Percentiles rank a stretch among this genome's conserved stretches.
Conservation (phyloP, 2,329 filamentous ascomycete genomes). For the Paracamarosporium sp. region DNA sequence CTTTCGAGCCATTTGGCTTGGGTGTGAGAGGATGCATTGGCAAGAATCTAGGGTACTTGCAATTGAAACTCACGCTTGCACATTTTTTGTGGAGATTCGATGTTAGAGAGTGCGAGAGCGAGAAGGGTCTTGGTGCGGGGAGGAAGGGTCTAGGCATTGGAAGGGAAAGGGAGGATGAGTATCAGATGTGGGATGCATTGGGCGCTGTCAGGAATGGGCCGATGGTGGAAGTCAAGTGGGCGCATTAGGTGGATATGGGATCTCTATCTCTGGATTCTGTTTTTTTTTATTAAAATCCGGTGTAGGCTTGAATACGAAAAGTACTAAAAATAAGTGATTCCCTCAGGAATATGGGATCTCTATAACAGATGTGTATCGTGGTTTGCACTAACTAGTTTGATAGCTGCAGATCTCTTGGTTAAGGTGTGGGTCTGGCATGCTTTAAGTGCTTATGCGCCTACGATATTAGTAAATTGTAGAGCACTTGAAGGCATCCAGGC, state of each 20-base stretch:
- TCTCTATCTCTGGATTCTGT: too few species aligned
- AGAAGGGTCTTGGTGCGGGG: slow-evolving; percentile 22
- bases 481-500: too few species aligned
- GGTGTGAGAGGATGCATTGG: slow-evolving; percentile 69
- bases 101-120: slow-evolving; percentile 41
- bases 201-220: slow-evolving; percentile 74
- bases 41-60: slow-evolving; percentile 69
- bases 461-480: too few species aligned
- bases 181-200: slow-evolving; percentile 74
- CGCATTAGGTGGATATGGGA: neutral
- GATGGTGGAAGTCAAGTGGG: slow-evolving; percentile 60
- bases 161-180: slow-evolving; percentile 55
- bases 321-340: too few species aligned
- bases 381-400: too few species aligned
- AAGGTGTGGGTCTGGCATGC: too few species aligned
- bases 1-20: slow-evolving; percentile 75
- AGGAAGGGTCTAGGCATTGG: slow-evolving; percentile 22
- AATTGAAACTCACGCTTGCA: slow-evolving; percentile 68
- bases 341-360: too few species aligned
- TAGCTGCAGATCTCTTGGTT: too few species aligned
- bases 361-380: too few species aligned
- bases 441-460: too few species aligned
- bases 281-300: too few species aligned
- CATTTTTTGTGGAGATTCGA: slow-evolving; percentile 67
- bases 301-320: too few species aligned